Evolutionary conservation across 257 asterid genomes (phyloP).

Genomic region (Nemophila menziesii): DNA sequence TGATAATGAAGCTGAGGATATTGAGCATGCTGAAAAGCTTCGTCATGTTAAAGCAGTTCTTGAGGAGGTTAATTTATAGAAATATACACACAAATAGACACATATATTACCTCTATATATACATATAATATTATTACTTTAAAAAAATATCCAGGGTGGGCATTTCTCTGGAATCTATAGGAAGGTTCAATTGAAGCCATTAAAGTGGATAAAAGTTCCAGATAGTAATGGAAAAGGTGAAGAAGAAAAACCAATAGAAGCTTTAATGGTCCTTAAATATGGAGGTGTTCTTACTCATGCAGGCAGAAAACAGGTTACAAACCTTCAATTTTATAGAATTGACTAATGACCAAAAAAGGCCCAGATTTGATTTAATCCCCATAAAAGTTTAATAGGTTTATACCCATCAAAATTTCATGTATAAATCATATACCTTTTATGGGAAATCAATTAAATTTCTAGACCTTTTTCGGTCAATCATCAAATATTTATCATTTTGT

Average conservation of each 20-base stretch:
- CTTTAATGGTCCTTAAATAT: slow-evolving; percentile 93
- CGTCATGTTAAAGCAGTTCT: slow-evolving; percentile 99
- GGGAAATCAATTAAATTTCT: no score
- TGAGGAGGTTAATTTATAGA: slow-evolving; percentile 65
- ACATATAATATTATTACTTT: no score
- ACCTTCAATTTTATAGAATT: no score
- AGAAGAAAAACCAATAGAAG: slow-evolving; percentile 88
- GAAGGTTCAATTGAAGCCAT: slow-evolving; percentile 93
- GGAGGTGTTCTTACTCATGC: slow-evolving; percentile 99
- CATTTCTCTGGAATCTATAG: slow-evolving; percentile 97
- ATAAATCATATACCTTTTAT: no score
- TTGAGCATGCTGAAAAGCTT: slow-evolving; percentile 97
- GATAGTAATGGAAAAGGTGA: slow-evolving; percentile 74
- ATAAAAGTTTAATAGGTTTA: no score
- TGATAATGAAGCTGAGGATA: slow-evolving; percentile 93
- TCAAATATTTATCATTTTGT: no score
- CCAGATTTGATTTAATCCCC: no score
- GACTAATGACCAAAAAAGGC: no score
- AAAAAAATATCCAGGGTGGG: slow-evolving; percentile 71
- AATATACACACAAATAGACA: not conserved
- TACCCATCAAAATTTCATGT: no score
- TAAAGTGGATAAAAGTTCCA: slow-evolving; percentile 74
- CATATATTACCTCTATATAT: no score
- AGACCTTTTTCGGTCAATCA: no score
- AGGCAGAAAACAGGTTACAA: slow-evolving; percentile 81